A percentile compares a stretch with the other conserved stretches of the same genome.
phyloP scores from a whole-genome alignment of 805 yeast species.

The Teunomyces tritomae region DNA sequence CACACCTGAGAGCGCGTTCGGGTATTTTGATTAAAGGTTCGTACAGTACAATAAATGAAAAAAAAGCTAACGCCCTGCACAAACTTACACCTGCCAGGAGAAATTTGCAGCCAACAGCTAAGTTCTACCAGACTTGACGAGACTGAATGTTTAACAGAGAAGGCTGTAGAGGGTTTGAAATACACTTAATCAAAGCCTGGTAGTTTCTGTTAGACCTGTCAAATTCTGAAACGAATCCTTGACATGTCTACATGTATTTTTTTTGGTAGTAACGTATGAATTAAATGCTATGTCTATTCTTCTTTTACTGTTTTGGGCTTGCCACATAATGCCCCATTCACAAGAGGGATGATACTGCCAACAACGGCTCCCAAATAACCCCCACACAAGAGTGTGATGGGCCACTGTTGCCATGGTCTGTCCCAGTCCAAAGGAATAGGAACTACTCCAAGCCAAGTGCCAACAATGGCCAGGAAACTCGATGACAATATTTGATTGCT shows the following conservation, averaged over 20 bases:
- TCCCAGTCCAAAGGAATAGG: conserved; percentile 99
- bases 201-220: neutral
- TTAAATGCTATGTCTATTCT: conserved; percentile 1
- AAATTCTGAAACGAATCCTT: neutral
- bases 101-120: neutral
- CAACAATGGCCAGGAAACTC: conserved; percentile 40
- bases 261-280: neutral
- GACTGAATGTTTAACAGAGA: no score
- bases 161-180: no score
- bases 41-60: no score
- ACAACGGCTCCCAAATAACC: conserved; percentile 68
- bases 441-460: conserved; percentile 89
- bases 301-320: neutral
- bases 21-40: neutral
- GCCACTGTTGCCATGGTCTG: conserved; percentile 96
- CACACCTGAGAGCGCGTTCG: neutral
- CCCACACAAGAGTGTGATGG: conserved; percentile 81
- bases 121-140: neutral
- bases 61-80: no score
- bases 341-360: conserved; percentile 42
- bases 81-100: no score
- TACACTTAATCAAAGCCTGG: neutral
- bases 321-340: neutral
- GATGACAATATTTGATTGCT: conserved; percentile 27
- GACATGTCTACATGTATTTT: neutral